A percentile compares a stretch with the other conserved stretches of the same genome.
Conservation (phyloP, 345 rosid genomes). For the Gossypium australe region DNA sequence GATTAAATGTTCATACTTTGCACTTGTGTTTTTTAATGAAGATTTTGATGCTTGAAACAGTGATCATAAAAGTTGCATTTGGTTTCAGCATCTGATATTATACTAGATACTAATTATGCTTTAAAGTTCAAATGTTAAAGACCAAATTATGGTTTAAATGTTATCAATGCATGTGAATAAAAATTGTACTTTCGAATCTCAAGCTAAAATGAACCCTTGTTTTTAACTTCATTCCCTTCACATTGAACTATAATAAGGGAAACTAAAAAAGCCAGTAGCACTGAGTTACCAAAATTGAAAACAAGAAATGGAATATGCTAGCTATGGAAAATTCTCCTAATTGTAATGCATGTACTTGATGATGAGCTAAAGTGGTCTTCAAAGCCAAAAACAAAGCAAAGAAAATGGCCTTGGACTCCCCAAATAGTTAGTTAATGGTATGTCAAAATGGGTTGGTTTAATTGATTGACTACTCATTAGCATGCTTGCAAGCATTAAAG, state of each 20-base stretch:
- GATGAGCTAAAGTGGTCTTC: background rate
- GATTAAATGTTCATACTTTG: background rate
- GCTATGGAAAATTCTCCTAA: background rate
- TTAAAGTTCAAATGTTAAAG: background rate
- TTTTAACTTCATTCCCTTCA: background rate
- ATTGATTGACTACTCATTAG: too few relatives aligned
- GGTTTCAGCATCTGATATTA: background rate
- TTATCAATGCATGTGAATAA: background rate
- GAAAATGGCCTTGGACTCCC: background rate
- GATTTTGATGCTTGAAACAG: background rate
- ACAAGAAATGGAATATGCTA: background rate
- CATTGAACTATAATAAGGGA: background rate
- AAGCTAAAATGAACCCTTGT: background rate
- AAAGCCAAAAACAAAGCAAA: background rate
- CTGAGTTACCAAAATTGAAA: background rate
- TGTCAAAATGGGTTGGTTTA: too few relatives aligned
- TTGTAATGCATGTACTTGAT: background rate
- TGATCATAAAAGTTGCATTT: background rate
- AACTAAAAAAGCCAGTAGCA: background rate
- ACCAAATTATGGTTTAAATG: background rate
- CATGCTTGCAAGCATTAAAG: too few relatives aligned
- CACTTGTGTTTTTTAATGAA: background rate
- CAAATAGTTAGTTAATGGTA: background rate
- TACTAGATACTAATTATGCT: background rate
- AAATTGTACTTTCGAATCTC: too few relatives aligned